Evolutionary conservation across 2,329 filamentous ascomycete species (phyloP), one percentile per base, ranked within the genome.

Genomic region (Fusarium foetens): DNA sequence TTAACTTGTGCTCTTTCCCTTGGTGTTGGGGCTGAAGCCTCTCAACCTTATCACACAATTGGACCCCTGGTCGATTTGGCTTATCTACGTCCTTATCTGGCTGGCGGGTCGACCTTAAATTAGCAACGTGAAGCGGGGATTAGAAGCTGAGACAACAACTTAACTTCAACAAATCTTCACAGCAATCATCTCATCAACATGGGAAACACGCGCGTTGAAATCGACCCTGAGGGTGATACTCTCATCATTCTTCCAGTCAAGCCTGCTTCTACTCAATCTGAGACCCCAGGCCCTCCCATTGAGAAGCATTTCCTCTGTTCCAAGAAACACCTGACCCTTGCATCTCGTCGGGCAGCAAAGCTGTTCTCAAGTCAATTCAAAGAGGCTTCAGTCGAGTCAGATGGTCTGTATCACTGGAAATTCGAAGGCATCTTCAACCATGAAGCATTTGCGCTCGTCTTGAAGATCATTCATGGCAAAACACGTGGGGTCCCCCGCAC

Each of bases 271-370:
- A 11, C 11, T 1, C 5, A 6, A 43, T 6, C 38, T 1, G 52
- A 25, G 21, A 25, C 27, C 6, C 12, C n/a, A 9, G 8, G 53
- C 3, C 1, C 45, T 8, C 13, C 31, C 0, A 1, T 0, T 2
- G 60, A 63, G 6, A 63, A 27, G 2, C 60, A 38, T 0, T 63
- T 27, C 9, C 13, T 61, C 4, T 63, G 60, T 0, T 63, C 60
- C 8, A 63, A 43, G 17, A 63, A 63, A 0, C 55, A 63, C 2
- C 23, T 63, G 3, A 61, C 55, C 5, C 23, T 63, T 12, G 55
- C 60, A 1, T 63, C 17, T 4, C 60, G 16, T 5, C 60, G 55
- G 5, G 43, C 43, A 4, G 27, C 42, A 12, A 51, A 27, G 3
- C 12, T 58, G 1, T 46, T 62, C 13, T 45, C 33, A 1, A 58